Conservation (phyloP, 129 eudicot genomes). For the Silybum marianum region DNA sequence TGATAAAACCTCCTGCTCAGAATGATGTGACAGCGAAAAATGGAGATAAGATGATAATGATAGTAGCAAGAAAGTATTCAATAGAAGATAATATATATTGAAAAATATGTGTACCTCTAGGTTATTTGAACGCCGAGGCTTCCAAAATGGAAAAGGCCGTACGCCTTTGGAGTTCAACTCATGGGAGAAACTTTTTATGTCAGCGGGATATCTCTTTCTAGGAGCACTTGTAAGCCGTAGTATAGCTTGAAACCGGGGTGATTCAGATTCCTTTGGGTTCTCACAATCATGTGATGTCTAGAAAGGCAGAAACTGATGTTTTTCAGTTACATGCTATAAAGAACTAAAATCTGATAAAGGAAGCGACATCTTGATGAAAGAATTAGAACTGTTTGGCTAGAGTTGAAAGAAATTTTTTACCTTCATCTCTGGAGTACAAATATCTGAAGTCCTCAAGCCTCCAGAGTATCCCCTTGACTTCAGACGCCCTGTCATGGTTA, state of each 20-base stretch:
- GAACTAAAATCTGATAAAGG: conserved; percentile 11
- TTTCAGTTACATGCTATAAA: conserved; percentile 11
- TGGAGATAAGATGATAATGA: conserved; percentile 1
- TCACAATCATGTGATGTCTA: conserved; percentile 93
- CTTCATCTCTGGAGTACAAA: conserved; percentile 87
- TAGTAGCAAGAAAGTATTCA: neutral
- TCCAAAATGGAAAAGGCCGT: conserved; percentile 95
- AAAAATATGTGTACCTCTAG: conserved; percentile 60
- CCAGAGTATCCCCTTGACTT: conserved; percentile 76
- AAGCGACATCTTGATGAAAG: neutral
- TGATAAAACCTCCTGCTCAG: conserved; percentile 75
- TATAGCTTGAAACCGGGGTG: conserved; percentile 99
- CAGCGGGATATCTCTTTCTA: conserved; percentile 79
- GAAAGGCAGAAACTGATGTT: conserved; percentile 10
- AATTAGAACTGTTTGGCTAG: conserved; percentile 5
- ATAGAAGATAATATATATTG: neutral
- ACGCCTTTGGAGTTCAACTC: conserved; percentile 98
- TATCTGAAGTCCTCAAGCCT: conserved; percentile 62
- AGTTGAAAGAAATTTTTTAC: conserved; percentile 30
- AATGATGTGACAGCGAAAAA: neutral
- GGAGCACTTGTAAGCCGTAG: conserved; percentile 97
- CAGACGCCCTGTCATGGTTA: conserved; percentile 44
- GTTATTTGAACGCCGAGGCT: conserved; percentile 83
- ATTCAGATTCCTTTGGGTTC: conserved; percentile 97
- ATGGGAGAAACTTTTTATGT: conserved; percentile 96